Percentiles rank a stretch among this genome's conserved stretches.
Conservation (phyloP, 2,329 filamentous ascomycete genomes). For the Neopestalotiopsis rosae region DNA sequence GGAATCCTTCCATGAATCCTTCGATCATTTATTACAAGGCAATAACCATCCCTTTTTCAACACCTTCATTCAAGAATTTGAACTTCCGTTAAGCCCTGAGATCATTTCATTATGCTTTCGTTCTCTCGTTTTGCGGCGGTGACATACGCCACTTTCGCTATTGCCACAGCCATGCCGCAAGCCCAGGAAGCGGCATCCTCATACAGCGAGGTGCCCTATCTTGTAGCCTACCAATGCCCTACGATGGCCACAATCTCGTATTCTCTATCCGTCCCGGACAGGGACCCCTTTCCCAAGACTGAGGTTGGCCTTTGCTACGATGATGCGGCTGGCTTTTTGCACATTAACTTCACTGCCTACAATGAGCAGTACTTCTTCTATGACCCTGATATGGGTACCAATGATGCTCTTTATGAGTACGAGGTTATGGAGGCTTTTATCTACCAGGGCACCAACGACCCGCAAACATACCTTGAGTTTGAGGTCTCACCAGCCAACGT, state of each 20-base stretch:
- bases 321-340: slow-evolving; percentile 37
- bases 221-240: not conserved
- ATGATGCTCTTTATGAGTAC: slow-evolving; percentile 53
- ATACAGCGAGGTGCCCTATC: not conserved
- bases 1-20: not conserved
- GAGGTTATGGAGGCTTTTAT: slow-evolving; percentile 59
- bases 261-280: slow-evolving; percentile 9
- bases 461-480: slow-evolving; percentile 55
- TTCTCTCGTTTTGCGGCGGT: not conserved
- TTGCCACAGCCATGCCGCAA: not conserved
- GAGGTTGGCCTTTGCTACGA: slow-evolving; percentile 54
- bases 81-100: not conserved
- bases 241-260: not conserved
- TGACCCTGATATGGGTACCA: slow-evolving; percentile 46
- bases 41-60: not conserved
- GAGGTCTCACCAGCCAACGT: slow-evolving; percentile 57
- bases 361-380: slow-evolving; percentile 54
- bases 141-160: not conserved
- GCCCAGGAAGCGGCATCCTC: slow-evolving; percentile 6
- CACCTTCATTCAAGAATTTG: not conserved
- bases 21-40: not conserved
- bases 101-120: not conserved
- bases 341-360: slow-evolving; percentile 49
- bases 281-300: slow-evolving; percentile 46
- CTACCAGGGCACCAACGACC: slow-evolving; percentile 49